Base-by-base conservation (phyloP, 148 eudicot species). In the Pharnaceum exiguum region DNA sequence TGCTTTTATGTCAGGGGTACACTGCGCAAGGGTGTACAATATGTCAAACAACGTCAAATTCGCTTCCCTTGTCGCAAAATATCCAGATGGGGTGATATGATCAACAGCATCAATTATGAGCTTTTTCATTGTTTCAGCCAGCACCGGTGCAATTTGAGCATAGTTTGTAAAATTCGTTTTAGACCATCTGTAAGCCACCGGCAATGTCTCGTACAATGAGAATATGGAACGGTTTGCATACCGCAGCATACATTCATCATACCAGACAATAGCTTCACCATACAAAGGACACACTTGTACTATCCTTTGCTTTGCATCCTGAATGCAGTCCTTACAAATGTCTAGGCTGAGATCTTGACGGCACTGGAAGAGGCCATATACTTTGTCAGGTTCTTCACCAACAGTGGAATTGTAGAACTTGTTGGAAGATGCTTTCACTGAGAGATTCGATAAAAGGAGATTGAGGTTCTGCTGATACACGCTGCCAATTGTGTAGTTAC, bases 1-100 rank as follows among this genome's bases (percentile, higher is more conserved):
- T 5, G 4, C 22, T 22, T 38, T 13, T 15, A 57, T 19, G 29
- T 57, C 63, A 22, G 63, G 62, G 31, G 63, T 66, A 27, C 70
- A 66, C 2, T 66, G 70, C n/a, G 62, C 63, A 22, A 57, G 54
- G n/a, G 39, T 19, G 31, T 66, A 66, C 47, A 66, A 40, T 22
- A 10, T 3, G 3, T 57, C 5, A 3, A 31, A 30, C 22, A 11
- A 10, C 2, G 63, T 29, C 17, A 31, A 10, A 30, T 49, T 49
- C 2, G 57, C 38, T 38, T 57, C 43, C 17, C 15, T 13, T 0
- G 51, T 57, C 10, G 51, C 70, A 35, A 57, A 57, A 57, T 40
- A 43, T 6, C 15, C 23, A 1, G 22, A 51, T 1, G 19, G 0
- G 2, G 32, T 8, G n/a, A n/a, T n/a, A 32, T 39, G 15, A 23